A percentile compares a stretch with the other conserved stretches of the same genome.
Evolutionary conservation across 1,284 basidiomycete genomes (phyloP).

Genomic region (Rugosomyces carneus): DNA sequence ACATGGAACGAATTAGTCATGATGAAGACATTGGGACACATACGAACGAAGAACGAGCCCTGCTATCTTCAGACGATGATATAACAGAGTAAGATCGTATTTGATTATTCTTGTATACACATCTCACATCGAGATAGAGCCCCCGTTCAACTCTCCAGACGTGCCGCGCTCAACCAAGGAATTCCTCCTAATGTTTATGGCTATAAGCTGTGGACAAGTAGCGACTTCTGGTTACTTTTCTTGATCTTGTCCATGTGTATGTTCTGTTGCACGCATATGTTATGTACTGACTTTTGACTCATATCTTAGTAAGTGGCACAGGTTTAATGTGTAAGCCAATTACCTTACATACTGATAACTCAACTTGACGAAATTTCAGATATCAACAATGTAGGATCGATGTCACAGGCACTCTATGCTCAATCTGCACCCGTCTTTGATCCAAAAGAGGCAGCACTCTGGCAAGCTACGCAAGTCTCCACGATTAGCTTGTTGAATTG

Average conservation of each 20-base stretch:
- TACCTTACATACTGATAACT: neutral
- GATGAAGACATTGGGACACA: constrained; percentile 2
- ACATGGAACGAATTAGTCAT: constrained; percentile 2
- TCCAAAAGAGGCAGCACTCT: constrained; percentile 57
- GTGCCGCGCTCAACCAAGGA: constrained; percentile 14
- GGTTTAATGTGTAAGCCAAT: constrained; percentile 75
- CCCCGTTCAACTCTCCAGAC: constrained; percentile 7
- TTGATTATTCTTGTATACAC: neutral
- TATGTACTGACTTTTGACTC: neutral
- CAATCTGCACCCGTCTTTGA: constrained; percentile 61
- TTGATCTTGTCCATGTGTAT: constrained; percentile 62
- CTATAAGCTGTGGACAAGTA: constrained; percentile 25
- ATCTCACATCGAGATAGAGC: neutral
- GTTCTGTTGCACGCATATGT: constrained; percentile 27
- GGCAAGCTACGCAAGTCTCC: constrained; percentile 86
- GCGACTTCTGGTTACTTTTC: constrained; percentile 77
- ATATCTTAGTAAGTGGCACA: constrained; percentile 68
- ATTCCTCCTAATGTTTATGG: constrained; percentile 32
- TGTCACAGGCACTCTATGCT: constrained; percentile 80
- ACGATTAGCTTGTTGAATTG: constrained; percentile 84
- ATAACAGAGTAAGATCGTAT: constrained; percentile 3
- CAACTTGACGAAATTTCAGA: constrained; percentile 35
- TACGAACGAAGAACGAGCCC: constrained; percentile 4
- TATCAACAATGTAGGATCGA: constrained; percentile 94
- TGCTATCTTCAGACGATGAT: constrained; percentile 5